Conservation (phyloP, 2,329 filamentous ascomycete genomes). For the Pestalotiopsis sp. region DNA sequence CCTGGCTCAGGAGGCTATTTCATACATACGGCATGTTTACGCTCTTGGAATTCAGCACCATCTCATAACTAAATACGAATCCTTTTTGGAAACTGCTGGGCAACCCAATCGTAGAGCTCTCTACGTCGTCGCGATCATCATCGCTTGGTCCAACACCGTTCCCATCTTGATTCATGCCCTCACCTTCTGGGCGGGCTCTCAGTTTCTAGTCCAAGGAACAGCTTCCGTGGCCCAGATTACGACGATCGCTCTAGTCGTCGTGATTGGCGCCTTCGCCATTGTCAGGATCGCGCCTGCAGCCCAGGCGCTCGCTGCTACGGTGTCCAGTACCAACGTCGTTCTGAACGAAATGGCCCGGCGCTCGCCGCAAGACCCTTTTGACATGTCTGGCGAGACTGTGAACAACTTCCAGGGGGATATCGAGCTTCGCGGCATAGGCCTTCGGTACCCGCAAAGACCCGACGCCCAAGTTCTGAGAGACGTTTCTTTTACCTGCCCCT, state of each 20-base stretch:
- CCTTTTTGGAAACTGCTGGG: neutral
- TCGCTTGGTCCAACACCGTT: conserved; percentile 12
- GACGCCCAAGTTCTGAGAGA: conserved; percentile 42
- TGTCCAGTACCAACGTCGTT: conserved; percentile 37
- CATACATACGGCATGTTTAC: conserved; percentile 10
- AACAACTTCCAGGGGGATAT: conserved; percentile 34
- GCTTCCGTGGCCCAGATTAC: conserved; percentile 36
- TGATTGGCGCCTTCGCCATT: conserved; percentile 44
- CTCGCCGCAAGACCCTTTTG: conserved; percentile 39
- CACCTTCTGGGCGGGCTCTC: conserved; percentile 18
- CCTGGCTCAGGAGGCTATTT: conserved; percentile 74
- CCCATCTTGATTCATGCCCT: conserved; percentile 13
- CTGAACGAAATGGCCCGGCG: conserved; percentile 40
- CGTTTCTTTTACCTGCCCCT: conserved; percentile 44
- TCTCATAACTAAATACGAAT: conserved; percentile 6
- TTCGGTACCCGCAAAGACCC: conserved; percentile 48
- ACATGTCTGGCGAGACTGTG: conserved; percentile 32
- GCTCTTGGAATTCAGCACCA: conserved; percentile 17
- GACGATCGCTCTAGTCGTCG: conserved; percentile 71
- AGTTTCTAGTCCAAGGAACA: conserved; percentile 13
- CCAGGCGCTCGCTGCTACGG: conserved; percentile 41
- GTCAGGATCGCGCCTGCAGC: conserved; percentile 47
- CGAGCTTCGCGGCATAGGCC: conserved; percentile 41
- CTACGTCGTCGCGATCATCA: conserved; percentile 10
- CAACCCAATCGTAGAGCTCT: neutral